Base-by-base conservation (phyloP, 768 basidiomycete species). In the Boletus reticuloceps region DNA sequence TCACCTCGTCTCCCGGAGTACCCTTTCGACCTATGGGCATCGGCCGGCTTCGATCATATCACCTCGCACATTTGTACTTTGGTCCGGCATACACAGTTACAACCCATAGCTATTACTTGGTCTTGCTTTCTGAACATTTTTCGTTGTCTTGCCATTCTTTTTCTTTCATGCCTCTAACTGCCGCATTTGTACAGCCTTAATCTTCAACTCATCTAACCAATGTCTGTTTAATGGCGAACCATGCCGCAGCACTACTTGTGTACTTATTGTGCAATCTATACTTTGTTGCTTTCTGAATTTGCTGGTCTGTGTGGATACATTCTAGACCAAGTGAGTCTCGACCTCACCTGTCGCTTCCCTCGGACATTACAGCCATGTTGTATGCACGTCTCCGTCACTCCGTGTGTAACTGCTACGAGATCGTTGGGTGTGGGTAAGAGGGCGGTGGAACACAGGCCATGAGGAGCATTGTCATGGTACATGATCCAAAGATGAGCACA, bases 11-110 rank as follows among this genome's bases (percentile, higher is more conserved):
- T 71, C 55, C 64, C 61, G 67, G 63, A 69, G 67, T 59, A 69
- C 66, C 56, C 59, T 59, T 66, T 63, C 66, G 60, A 66, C 60
- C 63, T 66, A 69, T 72, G 69, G 67, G 68, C 71, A 65, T 71
- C 59, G 57, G 60, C 70, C 64, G 63, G 64, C 65, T 63, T 65
- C 64, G 76, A 76, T 75, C 77, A 79, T 79, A 79, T 77, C 78
- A 76, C 72, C 72, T 74, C 73, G 75, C 73, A 74, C 82, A 85
- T 60, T 80, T 86, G 85, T 86, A 86, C 82, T 82, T 76, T 82
- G 81, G 79, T 75, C 76, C 75, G 76, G 82, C 82, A 83, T 80
- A 80, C 77, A 75, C 74, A 74, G 45, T 55, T 61, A 57, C 52
- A 58, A 29, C 70, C 72, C 75, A 74, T 68, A 67, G 69, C 68